A percentile compares a stretch with the other conserved stretches of the same genome.
Conservation (phyloP, 23 red algal species). For the Gracilariopsis chorda region DNA sequence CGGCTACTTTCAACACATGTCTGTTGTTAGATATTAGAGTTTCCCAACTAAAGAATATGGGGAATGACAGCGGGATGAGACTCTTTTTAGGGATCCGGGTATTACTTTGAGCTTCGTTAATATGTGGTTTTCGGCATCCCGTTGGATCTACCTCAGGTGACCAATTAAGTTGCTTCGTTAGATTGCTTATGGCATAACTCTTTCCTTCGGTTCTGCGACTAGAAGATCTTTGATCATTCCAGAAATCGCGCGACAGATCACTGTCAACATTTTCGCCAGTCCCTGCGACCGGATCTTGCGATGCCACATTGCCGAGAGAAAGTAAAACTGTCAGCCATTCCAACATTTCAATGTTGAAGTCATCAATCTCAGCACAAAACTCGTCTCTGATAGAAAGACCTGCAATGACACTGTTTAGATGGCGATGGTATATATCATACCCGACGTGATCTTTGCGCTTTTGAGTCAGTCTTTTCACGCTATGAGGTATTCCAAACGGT, state of each 20-base stretch:
- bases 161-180: neutral
- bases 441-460: neutral
- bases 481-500: neutral
- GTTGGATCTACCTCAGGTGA: neutral
- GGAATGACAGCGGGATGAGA: neutral
- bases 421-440: neutral
- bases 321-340: slow-evolving; percentile 44
- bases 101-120: too few relatives aligned
- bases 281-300: neutral
- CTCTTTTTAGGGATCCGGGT: too few relatives aligned
- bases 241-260: neutral
- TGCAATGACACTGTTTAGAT: neutral
- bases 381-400: neutral
- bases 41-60: neutral
- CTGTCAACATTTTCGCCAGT: neutral
- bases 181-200: neutral
- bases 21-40: neutral
- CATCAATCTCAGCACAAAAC: slow-evolving; percentile 9
- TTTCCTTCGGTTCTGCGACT: neutral
- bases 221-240: neutral
- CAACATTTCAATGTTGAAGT: slow-evolving; percentile 15
- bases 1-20: neutral
- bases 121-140: too few relatives aligned
- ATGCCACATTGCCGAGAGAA: neutral
- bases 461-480: neutral